These are phyloP conservation scores for Russula sp. DNA, from an alignment of 768 basidiomycete species.

Conservation along the genomic window DNA sequence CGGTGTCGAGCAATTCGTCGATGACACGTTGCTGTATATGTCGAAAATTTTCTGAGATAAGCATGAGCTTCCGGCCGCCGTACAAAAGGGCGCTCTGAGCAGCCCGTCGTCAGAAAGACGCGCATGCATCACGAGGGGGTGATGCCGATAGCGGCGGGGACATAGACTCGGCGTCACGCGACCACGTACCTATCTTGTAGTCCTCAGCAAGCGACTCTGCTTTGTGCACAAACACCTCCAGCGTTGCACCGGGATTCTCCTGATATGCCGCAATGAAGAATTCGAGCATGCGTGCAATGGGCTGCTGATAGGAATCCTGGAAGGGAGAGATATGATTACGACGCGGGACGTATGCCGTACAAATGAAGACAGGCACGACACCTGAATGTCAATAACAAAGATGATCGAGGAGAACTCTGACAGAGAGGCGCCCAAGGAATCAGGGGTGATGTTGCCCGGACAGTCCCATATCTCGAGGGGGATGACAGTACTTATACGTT, in stretches of 20 bases:
- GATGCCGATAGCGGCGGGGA: neutral
- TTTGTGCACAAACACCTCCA: slow-evolving; percentile 95
- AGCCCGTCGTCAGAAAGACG: neutral
- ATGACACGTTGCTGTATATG: slow-evolving; percentile 84
- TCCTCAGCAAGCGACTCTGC: slow-evolving; percentile 88
- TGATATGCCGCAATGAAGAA: slow-evolving; percentile 73
- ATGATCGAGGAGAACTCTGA: slow-evolving; percentile 79
- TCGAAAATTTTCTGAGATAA: slow-evolving; percentile 70
- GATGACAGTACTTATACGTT: slow-evolving; percentile 64
- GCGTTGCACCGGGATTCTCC: slow-evolving; percentile 66
- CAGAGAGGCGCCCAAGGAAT: slow-evolving; percentile 69
- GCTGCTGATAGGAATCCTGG: slow-evolving; percentile 79
- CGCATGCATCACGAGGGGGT: neutral
- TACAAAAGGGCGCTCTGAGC: neutral
- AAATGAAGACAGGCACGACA: slow-evolving; percentile 33
- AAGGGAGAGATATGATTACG: neutral
- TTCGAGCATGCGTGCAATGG: slow-evolving; percentile 75
- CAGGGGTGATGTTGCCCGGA: slow-evolving; percentile 77
- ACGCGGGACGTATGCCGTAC: slow-evolving; percentile 1
- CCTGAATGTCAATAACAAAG: slow-evolving; percentile 94
- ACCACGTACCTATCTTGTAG: slow-evolving; percentile 71
- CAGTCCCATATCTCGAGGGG: slow-evolving; percentile 96
- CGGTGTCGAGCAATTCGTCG: slow-evolving; percentile 74
- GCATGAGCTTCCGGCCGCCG: slow-evolving; percentile 3
- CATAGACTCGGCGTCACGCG: slow-evolving; percentile 10